Base-by-base conservation (phyloP, 345 rosid species). In the Hibiscus syriacus region DNA sequence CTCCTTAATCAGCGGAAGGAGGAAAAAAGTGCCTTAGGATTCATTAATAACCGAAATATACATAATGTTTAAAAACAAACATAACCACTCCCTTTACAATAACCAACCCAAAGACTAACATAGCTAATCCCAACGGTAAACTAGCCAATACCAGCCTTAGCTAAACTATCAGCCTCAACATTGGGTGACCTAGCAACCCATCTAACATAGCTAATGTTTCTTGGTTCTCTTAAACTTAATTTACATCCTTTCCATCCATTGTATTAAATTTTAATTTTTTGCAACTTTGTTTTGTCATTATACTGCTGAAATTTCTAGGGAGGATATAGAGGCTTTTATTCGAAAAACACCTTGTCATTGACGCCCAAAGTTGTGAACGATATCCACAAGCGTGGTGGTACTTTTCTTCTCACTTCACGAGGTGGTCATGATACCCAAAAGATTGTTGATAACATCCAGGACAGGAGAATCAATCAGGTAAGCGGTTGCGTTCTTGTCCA, bases 351-450 rank as follows among this genome's bases (percentile, higher is more conserved):
- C 23, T 60, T 80, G 39, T 72, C 70, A 0, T 80, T 93, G 77
- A 90, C 88, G 16, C 90, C 97, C 72, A 93, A 89, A 80, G 85
- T 84, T 66, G 92, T 93, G 59, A 86, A 89, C 26, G 86, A 90
- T 75, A 90, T 93, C 59, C 98, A 93, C 75, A 93, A 93, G 77
- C 89, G 96, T 6, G 94, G 98, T 64, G 98, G 97, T 46, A 87
- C 97, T 38, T 77, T 87, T 74, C 92, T 93, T 69, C 79, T 77
- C 53, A 90, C 96, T 30, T 93, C 98, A 17, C 80, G 98, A 30
- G 98, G 98, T 66, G 96, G 97, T 70, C 96, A 93, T 65, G 94
- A 90, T 81, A 86, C 97, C 48, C 76, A 73, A 3, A 90, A 93
- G 83, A 93, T 93, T 67, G 97, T 90, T 56, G 97, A 93, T 84